Conservation (phyloP, 176 grass and related monocot genomes). For the Rhynchospora pubera region DNA sequence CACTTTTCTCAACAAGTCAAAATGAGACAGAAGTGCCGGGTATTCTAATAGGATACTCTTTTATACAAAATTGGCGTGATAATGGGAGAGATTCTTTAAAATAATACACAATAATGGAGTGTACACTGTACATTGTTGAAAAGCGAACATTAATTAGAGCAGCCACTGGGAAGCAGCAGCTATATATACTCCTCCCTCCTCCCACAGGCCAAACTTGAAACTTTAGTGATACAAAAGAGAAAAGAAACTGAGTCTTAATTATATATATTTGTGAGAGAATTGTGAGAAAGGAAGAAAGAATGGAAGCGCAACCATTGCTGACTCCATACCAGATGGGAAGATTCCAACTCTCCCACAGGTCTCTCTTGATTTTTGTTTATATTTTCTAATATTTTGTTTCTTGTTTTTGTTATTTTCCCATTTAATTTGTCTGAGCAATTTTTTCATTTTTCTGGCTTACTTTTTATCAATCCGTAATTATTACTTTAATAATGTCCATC, state of each 20-base stretch:
- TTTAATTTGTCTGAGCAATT: not conserved
- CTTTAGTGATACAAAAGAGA: too few relatives aligned
- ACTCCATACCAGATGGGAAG: slow-evolving; percentile 10
- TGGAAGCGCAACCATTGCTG: not conserved
- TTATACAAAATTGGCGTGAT: too few relatives aligned
- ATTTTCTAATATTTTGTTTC: too few relatives aligned
- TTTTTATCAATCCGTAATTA: not conserved
- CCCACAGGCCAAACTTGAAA: too few relatives aligned
- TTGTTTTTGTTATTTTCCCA: not conserved
- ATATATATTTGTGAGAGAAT: not conserved
- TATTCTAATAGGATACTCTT: too few relatives aligned
- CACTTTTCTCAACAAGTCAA: too few relatives aligned
- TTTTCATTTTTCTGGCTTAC: not conserved
- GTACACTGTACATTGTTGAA: not conserved
- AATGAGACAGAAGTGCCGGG: too few relatives aligned
- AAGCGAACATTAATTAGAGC: not conserved
- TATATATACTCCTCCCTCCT: too few relatives aligned
- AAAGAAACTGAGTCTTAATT: too few relatives aligned
- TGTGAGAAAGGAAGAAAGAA: not conserved
- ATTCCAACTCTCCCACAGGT: slow-evolving; percentile 15
- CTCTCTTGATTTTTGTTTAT: too few relatives aligned
- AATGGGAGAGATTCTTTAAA: too few relatives aligned
- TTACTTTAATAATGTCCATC: not conserved
- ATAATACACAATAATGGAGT: too few relatives aligned
- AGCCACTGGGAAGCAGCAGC: not conserved